Evolutionary conservation across 306 rosid species (phyloP).

Genomic region (Dryas octopetala): DNA sequence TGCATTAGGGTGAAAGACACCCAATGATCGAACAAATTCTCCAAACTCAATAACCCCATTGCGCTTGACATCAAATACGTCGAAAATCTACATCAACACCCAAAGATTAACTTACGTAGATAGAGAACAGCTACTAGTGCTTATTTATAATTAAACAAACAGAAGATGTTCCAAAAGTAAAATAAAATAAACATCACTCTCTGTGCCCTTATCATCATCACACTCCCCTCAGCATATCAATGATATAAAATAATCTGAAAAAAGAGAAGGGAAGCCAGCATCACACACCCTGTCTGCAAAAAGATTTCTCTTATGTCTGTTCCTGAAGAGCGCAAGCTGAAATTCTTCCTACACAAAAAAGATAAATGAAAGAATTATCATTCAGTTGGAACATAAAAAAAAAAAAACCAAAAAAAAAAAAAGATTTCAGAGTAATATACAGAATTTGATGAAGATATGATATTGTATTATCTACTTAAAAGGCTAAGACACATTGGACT

Average conservation of each 20-base stretch:
- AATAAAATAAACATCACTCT: neutral
- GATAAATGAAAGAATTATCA: neutral
- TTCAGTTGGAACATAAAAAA: neutral
- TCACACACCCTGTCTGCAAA: conserved; percentile 80
- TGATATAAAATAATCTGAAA: neutral
- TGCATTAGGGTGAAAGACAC: conserved; percentile 78
- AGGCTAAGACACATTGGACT: neutral
- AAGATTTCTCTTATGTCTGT: conserved; percentile 58
- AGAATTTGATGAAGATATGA: neutral
- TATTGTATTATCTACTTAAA: neutral
- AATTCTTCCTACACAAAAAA: conserved; percentile 73
- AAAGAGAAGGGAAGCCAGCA: conserved; percentile 5
- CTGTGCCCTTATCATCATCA: neutral
- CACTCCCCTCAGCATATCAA: conserved; percentile 1
- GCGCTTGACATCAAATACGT: conserved; percentile 71
- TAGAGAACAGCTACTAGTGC: neutral
- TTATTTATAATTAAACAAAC: neutral
- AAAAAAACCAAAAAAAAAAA: neutral
- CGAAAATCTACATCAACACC: conserved; percentile 58
- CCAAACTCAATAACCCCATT: conserved; percentile 87
- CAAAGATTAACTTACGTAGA: conserved; percentile 2
- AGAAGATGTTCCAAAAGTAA: neutral
- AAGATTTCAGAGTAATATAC: neutral
- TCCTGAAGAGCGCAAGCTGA: conserved; percentile 81
- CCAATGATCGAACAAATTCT: conserved; percentile 79